Evolutionary conservation across 331 rosid genomes (phyloP).

Genomic region (Telfairia occidentalis): DNA sequence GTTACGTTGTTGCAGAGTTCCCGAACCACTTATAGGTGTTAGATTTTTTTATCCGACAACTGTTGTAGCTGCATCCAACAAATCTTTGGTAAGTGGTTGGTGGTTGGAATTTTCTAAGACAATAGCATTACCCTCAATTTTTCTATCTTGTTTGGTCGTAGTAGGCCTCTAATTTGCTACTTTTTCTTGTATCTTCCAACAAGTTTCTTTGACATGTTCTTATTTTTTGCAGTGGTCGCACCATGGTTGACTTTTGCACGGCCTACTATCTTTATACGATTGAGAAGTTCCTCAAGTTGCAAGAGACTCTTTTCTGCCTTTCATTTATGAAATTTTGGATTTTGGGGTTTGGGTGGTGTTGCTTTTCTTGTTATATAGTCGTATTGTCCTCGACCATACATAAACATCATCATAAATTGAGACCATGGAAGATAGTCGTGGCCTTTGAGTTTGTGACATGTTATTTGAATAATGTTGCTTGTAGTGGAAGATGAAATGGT

Average conservation of each 20-base stretch:
- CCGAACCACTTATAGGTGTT: neutral
- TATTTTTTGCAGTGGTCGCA: neutral
- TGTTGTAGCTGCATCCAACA: too few species aligned
- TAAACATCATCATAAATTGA: neutral
- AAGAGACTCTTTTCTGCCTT: neutral
- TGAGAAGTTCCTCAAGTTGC: neutral
- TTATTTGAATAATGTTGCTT: neutral
- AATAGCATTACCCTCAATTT: neutral
- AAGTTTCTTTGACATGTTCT: neutral
- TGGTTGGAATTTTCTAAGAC: too few species aligned
- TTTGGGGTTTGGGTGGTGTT: too few species aligned
- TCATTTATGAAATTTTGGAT: too few species aligned
- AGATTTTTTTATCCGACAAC: too few species aligned
- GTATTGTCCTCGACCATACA: too few species aligned
- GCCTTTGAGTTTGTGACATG: neutral
- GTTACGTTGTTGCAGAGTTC: neutral
- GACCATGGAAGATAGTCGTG: neutral
- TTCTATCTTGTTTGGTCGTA: neutral
- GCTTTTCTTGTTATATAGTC: too few species aligned
- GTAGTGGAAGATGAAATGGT: neutral
- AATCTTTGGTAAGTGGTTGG: too few species aligned
- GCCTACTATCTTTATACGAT: neutral
- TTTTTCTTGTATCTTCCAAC: neutral
- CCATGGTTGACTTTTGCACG: neutral
- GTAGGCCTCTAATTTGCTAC: neutral